phyloP scores from a whole-genome alignment of 2,329 filamentous ascomycete genomes.

The Alternaria panax region DNA sequence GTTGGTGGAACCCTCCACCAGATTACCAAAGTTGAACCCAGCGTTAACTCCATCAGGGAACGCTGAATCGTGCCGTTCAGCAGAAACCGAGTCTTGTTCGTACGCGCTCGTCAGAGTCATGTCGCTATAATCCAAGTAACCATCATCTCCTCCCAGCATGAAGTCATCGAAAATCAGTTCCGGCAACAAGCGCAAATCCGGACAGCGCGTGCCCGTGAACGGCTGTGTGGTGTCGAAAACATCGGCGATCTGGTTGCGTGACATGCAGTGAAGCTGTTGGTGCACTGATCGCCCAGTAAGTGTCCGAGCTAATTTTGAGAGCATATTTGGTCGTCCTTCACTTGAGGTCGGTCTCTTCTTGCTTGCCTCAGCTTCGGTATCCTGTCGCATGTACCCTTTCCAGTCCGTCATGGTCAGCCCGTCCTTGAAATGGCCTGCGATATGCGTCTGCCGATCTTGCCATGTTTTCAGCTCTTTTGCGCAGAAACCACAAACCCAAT shows the following conservation, averaged over 20 bases:
- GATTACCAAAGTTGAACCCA: not conserved
- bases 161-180: not conserved
- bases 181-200: not conserved
- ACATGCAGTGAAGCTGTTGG: not conserved
- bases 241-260: not conserved
- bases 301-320: constrained; percentile 9
- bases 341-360: constrained; percentile 9
- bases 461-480: constrained; percentile 32
- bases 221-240: not conserved
- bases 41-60: not conserved
- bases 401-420: constrained; percentile 42
- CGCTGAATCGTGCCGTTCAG: not conserved
- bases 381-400: constrained; percentile 6
- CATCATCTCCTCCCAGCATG: not conserved
- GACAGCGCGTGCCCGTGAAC: not conserved
- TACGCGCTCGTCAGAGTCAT: not conserved
- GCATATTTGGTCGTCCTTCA: constrained; percentile 3
- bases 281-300: not conserved
- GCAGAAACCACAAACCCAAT: constrained; percentile 46
- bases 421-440: constrained; percentile 45
- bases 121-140: not conserved
- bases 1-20: not conserved
- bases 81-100: not conserved
- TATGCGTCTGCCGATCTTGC: constrained; percentile 42
- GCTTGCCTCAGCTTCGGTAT: not conserved